Evolutionary conservation across 495 filamentous ascomycete species (phyloP), one percentile per base, ranked within the genome.

Genomic region (Neurospora cerealis): DNA sequence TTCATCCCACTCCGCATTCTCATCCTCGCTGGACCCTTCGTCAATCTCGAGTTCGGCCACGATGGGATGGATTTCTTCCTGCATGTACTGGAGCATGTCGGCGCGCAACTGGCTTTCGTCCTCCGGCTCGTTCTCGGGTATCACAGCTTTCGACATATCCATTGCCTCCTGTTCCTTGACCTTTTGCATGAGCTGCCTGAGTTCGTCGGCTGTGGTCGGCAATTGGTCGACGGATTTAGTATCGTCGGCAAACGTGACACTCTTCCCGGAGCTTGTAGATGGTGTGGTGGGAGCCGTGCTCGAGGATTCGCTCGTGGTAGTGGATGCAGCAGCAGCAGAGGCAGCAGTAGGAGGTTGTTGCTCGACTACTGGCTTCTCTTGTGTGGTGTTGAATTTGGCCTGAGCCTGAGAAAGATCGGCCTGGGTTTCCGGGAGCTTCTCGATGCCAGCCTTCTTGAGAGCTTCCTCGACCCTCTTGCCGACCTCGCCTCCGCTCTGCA

Each of bases 41-140:
- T 97, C 93, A 15, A 99, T 79, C 72, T 96, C 88, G 40, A 99
- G 85, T 83, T 98, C 94, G n/a, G 95, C 95, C 8, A 99, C 95
- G 3, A 99, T 92, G 34, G 93, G 88, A 1, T 93, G 93, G 71
- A 99, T 90, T 76, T 97, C 94, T 32, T 82, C 85, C 80, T 96
- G 88, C 69, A 91, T 91, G 77, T 98, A 98, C 74, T 92, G 85
- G n/a, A 98, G 82, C 96, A 99, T 98, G 76, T 98, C 89, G 71
- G 91, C 89, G 13, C 96, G 92, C 3, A 97, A 81, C n/a, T 85
- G 84, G 11, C 92, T 90, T 78, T 97, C 95, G 75, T 97, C 94
- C 4, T 85, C 81, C 0, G 92, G 88, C 77, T 99, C 96, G 71
- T 92, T 85, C 0, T 89, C 81, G 8, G 85, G 86, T 17, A 86